Conservation (phyloP, 495 filamentous ascomycete species). For the Podospora pseudocomata region DNA sequence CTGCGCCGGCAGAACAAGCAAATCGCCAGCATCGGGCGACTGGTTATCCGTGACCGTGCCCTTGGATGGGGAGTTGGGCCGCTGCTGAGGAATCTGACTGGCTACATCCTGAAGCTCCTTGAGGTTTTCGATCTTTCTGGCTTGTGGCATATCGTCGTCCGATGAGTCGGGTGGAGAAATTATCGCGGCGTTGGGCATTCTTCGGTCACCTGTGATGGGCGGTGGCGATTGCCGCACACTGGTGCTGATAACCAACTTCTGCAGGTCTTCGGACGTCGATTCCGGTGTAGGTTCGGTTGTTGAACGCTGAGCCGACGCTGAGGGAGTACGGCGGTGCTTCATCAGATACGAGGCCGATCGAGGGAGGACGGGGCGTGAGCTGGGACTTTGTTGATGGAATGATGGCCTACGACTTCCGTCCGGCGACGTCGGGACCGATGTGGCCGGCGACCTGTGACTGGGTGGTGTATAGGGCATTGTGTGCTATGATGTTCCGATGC, state of each 20-base stretch:
- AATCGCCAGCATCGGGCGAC: conserved; percentile 28
- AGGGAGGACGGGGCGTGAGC: conserved; percentile 55
- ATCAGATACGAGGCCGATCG: conserved; percentile 75
- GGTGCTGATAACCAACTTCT: conserved; percentile 44
- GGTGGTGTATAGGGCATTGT: conserved; percentile 95
- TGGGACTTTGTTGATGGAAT: conserved; percentile 42
- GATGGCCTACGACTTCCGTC: conserved; percentile 57
- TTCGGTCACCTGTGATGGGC: conserved; percentile 60
- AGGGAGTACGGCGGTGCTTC: conserved; percentile 48
- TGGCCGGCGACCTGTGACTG: conserved; percentile 71
- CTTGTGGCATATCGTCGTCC: conserved; percentile 62
- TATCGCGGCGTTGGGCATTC: conserved; percentile 74
- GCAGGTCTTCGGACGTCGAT: conserved; percentile 48
- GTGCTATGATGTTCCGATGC: conserved; percentile 1
- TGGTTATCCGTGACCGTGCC: conserved; percentile 20
- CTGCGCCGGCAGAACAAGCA: conserved; percentile 35
- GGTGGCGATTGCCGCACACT: conserved; percentile 76
- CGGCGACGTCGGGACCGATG: conserved; percentile 62
- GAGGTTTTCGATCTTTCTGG: conserved; percentile 58
- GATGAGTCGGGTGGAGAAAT: conserved; percentile 86
- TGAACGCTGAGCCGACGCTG: conserved; percentile 35
- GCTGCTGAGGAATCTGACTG: conserved; percentile 67
- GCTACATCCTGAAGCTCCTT: conserved; percentile 82
- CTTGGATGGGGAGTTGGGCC: conserved; percentile 58
- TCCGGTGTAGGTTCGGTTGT: conserved; percentile 40